phyloP scores from a whole-genome alignment of 495 filamentous ascomycete species.

The Neurospora sp. region DNA sequence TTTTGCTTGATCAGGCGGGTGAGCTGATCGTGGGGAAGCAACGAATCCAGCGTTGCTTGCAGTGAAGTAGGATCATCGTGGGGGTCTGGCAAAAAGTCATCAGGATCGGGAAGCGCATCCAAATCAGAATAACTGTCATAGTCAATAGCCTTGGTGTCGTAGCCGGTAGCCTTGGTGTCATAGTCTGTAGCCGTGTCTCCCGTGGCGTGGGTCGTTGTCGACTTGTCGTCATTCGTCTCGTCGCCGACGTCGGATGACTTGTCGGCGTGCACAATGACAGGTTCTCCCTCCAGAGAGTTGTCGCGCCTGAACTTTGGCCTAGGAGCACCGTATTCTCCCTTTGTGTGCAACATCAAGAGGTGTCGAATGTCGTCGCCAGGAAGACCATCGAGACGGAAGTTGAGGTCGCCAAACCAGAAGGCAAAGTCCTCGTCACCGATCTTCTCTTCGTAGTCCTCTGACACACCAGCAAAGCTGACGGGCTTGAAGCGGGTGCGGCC shows the following conservation, averaged over 20 bases:
- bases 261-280: constrained; percentile 24
- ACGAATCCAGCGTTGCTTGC: constrained; percentile 73
- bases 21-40: constrained; percentile 88
- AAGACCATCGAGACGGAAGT: constrained; percentile 83
- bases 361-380: constrained; percentile 83
- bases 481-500: constrained; percentile 65
- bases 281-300: constrained; percentile 30
- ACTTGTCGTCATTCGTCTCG: constrained; percentile 14
- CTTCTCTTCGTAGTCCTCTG: constrained; percentile 46
- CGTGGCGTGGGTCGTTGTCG: neutral
- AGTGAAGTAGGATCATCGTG: constrained; percentile 48
- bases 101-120: constrained; percentile 38
- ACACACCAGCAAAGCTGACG: constrained; percentile 47
- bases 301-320: constrained; percentile 24
- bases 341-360: constrained; percentile 71
- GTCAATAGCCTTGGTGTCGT: constrained; percentile 11
- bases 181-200: neutral
- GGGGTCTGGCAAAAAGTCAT: constrained; percentile 44
- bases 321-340: constrained; percentile 58
- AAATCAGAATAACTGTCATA: constrained; percentile 26
- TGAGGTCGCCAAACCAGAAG: constrained; percentile 96
- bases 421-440: constrained; percentile 86
- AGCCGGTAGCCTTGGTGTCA: neutral
- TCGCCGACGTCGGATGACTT: constrained; percentile 23
- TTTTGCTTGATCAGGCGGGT: constrained; percentile 57